Evolutionary conservation across 345 rosid genomes (phyloP).

Genomic region (Clarkia xantiana): DNA sequence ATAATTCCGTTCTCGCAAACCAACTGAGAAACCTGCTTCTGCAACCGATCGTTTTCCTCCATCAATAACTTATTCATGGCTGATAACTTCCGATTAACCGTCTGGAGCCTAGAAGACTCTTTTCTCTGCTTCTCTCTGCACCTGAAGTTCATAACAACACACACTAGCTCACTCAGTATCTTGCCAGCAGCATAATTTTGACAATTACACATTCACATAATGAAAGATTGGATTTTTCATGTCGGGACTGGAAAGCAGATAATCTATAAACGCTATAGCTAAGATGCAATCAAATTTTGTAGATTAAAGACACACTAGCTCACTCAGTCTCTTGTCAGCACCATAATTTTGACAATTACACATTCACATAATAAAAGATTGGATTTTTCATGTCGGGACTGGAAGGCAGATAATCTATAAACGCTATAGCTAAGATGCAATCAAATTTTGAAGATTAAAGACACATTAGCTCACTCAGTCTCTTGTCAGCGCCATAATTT

Average conservation of each 20-base stretch:
- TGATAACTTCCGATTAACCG: conserved; percentile 80
- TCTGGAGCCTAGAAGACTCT: conserved; percentile 88
- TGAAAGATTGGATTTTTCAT: no score
- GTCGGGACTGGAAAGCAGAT: no score
- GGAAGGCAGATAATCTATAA: no score
- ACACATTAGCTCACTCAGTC: no score
- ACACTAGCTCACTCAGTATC: conserved; percentile 9
- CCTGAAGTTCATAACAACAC: conserved; percentile 23
- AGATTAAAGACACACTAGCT: no score
- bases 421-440: no score
- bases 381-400: neutral
- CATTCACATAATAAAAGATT: neutral
- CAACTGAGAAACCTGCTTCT: conserved; percentile 96
- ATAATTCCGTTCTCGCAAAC: conserved; percentile 85
- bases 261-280: no score
- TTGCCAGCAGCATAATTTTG: neutral
- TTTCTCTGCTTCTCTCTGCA: conserved; percentile 99
- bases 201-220: neutral
- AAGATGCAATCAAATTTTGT: no score
- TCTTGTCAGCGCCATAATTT: no score
- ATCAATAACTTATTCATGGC: conserved; percentile 96
- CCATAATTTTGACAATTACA: no score
- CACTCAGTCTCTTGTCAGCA: no score
- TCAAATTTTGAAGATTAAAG: neutral
- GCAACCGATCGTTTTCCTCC: conserved; percentile 98